These are phyloP conservation scores for Ophiostoma sp. DNA, from an alignment of 2,329 filamentous ascomycete genomes.

Conservation along the genomic window DNA sequence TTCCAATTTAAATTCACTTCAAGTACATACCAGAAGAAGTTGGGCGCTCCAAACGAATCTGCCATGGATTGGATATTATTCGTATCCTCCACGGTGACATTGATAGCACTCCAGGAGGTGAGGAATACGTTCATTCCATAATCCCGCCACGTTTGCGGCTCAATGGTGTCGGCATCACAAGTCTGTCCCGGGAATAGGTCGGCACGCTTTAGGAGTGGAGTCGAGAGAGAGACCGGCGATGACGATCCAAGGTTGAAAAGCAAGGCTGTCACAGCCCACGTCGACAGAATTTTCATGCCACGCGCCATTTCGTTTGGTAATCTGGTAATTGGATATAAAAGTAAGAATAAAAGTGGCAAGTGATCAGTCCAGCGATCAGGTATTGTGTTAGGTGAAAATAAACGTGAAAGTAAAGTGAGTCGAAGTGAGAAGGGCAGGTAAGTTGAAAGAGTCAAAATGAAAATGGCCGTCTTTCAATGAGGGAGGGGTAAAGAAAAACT, in stretches of 20 bases:
- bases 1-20: too few relatives aligned
- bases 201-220: neutral
- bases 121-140: neutral
- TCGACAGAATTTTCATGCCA: neutral
- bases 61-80: neutral
- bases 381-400: too few relatives aligned
- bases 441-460: too few relatives aligned
- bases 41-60: neutral
- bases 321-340: neutral
- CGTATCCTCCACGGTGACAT: neutral
- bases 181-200: neutral
- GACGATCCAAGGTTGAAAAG: neutral
- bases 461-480: too few relatives aligned
- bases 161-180: neutral
- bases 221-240: neutral
- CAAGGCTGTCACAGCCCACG: neutral
- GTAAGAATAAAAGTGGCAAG: too few relatives aligned
- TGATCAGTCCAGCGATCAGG: too few relatives aligned
- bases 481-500: too few relatives aligned
- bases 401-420: too few relatives aligned
- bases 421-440: too few relatives aligned
- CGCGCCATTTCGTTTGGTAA: neutral
- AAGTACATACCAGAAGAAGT: neutral
- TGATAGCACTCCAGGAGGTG: neutral
- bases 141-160: neutral